Evolutionary conservation across 768 basidiomycete species (phyloP).

Genomic region (Paxillus ammoniavirescens): DNA sequence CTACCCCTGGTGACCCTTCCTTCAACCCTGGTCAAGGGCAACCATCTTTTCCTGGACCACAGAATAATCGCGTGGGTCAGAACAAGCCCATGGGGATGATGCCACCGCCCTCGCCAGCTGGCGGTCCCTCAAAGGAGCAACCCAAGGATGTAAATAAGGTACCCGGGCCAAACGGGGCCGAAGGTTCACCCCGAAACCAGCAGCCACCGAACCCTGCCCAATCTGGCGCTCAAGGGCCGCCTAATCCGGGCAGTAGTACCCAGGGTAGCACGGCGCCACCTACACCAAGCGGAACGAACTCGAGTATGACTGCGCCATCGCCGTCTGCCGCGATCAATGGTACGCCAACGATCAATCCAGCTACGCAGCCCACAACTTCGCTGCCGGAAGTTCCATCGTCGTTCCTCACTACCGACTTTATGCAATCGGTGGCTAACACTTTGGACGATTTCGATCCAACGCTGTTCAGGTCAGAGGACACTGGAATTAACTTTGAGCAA

Average conservation of each 20-base stretch:
- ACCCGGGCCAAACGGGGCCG: conserved; percentile 27
- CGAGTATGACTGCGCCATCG: conserved; percentile 37
- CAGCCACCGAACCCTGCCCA: conserved; percentile 28
- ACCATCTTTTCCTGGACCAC: conserved; percentile 32
- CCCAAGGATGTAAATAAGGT: conserved; percentile 33
- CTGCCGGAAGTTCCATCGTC: conserved; percentile 26
- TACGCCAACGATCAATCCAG: conserved; percentile 29
- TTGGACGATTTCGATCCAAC: conserved; percentile 39
- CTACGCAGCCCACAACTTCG: conserved; percentile 22
- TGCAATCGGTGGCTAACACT: conserved; percentile 39
- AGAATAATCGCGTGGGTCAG: conserved; percentile 31
- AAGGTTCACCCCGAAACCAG: conserved; percentile 46
- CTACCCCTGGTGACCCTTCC: conserved; percentile 42
- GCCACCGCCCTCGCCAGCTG: conserved; percentile 51
- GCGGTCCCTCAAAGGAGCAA: conserved; percentile 30
- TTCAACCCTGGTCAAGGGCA: conserved; percentile 37
- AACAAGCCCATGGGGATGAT: conserved; percentile 44
- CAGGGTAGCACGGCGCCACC: conserved; percentile 36
- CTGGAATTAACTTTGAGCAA: conserved; percentile 61
- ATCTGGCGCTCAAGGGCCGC: conserved; percentile 22
- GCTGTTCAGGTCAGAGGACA: conserved; percentile 45
- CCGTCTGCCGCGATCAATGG: conserved; percentile 35
- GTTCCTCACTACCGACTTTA: conserved; percentile 39
- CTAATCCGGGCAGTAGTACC: conserved; percentile 12
- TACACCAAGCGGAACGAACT: conserved; percentile 33